Percentiles rank a stretch among this genome's conserved stretches.
phyloP scores from a whole-genome alignment of 768 basidiomycete species.

The Phanerochaete carnosa region DNA sequence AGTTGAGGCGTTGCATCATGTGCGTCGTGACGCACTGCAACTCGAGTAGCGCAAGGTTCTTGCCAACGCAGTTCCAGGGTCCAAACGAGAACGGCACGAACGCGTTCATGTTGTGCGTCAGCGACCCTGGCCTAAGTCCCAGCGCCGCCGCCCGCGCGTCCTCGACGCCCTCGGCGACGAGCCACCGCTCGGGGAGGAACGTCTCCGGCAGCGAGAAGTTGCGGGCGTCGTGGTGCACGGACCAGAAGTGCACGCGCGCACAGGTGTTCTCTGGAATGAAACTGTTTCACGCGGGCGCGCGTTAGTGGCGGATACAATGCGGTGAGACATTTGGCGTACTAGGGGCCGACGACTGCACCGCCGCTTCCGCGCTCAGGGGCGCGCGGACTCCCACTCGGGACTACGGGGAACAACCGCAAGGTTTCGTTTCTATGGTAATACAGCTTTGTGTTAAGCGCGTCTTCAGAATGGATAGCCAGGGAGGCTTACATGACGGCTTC shows the following conservation, averaged over 20 bases:
- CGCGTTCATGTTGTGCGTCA: conserved; percentile 24
- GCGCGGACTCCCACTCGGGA: conserved; percentile 36
- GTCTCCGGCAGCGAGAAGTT: conserved; percentile 39
- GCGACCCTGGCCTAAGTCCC: background rate
- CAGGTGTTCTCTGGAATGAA: conserved; percentile 15
- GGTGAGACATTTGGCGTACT: background rate
- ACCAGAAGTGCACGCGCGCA: conserved; percentile 33
- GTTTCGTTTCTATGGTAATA: conserved; percentile 44
- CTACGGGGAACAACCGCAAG: conserved; percentile 41
- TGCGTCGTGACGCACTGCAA: conserved; percentile 28
- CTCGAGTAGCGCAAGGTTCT: conserved; percentile 38
- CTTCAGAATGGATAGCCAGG: too few species aligned
- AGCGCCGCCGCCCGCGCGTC: background rate
- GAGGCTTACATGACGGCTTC: conserved; percentile 20
- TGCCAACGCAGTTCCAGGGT: conserved; percentile 49
- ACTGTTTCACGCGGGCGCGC: conserved; percentile 1
- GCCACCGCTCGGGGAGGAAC: conserved; percentile 43
- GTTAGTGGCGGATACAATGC: too few species aligned
- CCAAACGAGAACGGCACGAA: conserved; percentile 46
- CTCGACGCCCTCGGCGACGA: conserved; percentile 16
- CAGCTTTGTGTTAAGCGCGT: too few species aligned
- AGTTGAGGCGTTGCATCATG: conserved; percentile 32
- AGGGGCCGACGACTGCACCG: conserved; percentile 1
- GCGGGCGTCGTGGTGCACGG: conserved; percentile 38
- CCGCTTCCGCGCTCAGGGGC: conserved; percentile 25